phyloP scores from a whole-genome alignment of 179 eudicot species.

The Camellia oleifera region DNA sequence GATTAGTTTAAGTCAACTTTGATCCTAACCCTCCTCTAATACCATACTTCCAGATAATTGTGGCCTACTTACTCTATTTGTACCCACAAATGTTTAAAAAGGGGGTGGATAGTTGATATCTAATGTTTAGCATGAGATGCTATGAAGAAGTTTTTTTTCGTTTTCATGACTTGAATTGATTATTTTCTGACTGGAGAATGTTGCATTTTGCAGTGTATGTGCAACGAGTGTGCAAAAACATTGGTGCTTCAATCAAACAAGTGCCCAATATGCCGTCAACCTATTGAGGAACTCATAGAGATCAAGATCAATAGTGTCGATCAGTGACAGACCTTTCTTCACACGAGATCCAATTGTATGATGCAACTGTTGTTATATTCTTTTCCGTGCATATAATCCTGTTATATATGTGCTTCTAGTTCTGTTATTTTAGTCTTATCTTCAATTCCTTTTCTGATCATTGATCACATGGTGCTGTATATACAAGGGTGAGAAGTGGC shows the following conservation, averaged over 20 bases:
- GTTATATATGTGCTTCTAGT: neutral
- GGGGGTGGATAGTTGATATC: neutral
- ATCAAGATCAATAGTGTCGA: constrained; percentile 48
- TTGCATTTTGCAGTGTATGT: constrained; percentile 67
- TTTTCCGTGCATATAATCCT: constrained; percentile 15
- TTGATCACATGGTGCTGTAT: constrained; percentile 15
- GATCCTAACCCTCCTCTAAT: neutral
- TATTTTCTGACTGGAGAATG: neutral
- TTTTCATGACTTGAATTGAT: neutral
- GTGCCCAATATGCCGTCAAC: constrained; percentile 91
- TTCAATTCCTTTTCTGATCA: neutral
- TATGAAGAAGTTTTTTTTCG: neutral
- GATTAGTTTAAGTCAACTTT: neutral
- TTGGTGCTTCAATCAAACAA: constrained; percentile 72
- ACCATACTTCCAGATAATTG: too few species aligned
- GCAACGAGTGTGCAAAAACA: constrained; percentile 81
- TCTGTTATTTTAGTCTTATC: constrained; percentile 4
- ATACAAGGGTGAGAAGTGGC: constrained; percentile 6
- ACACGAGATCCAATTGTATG: constrained; percentile 18
- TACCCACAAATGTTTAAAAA: neutral
- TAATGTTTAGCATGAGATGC: neutral
- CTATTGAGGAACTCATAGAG: constrained; percentile 68
- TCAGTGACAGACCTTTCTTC: constrained; percentile 17
- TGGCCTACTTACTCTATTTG: too few species aligned
- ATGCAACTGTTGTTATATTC: constrained; percentile 1